Evolutionary conservation across 805 yeast species (phyloP).

Genomic region (Saturnispora zaruensis): DNA sequence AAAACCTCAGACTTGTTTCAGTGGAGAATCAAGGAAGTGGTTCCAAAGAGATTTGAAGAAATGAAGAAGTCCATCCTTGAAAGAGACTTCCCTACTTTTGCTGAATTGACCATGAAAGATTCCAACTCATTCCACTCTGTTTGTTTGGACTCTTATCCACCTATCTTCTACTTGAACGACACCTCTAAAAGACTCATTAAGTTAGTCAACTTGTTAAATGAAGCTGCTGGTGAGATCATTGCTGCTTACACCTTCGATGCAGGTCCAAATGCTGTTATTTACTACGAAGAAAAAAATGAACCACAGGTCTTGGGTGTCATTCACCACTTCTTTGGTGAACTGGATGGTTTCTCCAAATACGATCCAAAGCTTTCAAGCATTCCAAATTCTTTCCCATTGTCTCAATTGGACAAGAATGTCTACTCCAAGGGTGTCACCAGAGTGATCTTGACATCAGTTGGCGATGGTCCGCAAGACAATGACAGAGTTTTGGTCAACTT

Average conservation of each 20-base stretch:
- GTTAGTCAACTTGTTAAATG: constrained; percentile 70
- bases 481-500: constrained; percentile 47
- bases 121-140: constrained; percentile 97
- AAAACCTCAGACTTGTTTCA: constrained; percentile 78
- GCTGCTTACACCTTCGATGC: constrained; percentile 99
- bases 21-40: constrained; percentile 70
- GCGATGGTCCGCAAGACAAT: constrained; percentile 73
- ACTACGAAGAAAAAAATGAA: constrained; percentile 75
- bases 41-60: constrained; percentile 73
- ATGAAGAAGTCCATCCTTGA: constrained; percentile 71
- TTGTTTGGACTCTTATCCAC: constrained; percentile 93
- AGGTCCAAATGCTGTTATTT: constrained; percentile 97
- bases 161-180: constrained; percentile 89
- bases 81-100: constrained; percentile 76
- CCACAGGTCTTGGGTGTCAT: constrained; percentile 62
- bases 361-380: constrained; percentile 13
- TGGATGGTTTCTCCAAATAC: constrained; percentile 55
- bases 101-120: constrained; percentile 83
- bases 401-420: constrained; percentile 27
- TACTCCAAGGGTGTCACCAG: constrained; percentile 58
- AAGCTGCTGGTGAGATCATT: constrained; percentile 50
- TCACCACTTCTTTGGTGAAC: constrained; percentile 46
- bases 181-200: constrained; percentile 78
- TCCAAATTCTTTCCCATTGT: constrained; percentile 21
- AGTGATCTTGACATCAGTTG: constrained; percentile 78